These are phyloP conservation scores for Sclerotinia glacialis DNA, from an alignment of 2,329 filamentous ascomycete species.

Conservation along the genomic window DNA sequence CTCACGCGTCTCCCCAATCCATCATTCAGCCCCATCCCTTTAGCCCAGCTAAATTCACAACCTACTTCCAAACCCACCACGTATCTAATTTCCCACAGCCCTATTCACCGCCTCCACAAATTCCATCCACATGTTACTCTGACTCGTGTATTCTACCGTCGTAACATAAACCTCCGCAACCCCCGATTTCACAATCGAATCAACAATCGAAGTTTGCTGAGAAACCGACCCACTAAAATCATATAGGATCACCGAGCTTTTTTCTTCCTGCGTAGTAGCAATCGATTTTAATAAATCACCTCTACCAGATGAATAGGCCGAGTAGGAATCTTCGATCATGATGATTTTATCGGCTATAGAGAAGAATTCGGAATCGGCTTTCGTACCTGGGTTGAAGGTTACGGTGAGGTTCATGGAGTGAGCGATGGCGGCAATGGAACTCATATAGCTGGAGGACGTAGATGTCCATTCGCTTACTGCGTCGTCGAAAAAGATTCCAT, in stretches of 20 bases:
- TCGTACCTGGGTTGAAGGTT: conserved; percentile 15
- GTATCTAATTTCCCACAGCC: not conserved
- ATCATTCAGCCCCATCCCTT: not conserved
- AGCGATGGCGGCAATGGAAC: not conserved
- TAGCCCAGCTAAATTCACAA: not conserved
- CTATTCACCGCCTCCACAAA: not conserved
- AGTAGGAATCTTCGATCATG: conserved; percentile 10
- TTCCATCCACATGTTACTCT: conserved; percentile 12
- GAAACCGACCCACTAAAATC: not conserved
- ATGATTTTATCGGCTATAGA: conserved; percentile 14
- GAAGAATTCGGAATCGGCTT: not conserved
- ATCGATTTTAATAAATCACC: not conserved
- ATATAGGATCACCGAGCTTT: conserved; percentile 14
- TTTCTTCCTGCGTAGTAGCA: not conserved
- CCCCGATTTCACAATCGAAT: not conserved
- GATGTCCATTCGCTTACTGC: not conserved
- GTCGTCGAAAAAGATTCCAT: conserved; percentile 20
- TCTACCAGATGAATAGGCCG: not conserved
- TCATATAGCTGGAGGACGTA: not conserved
- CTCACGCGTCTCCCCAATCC: not conserved
- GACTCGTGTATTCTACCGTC: conserved; percentile 2
- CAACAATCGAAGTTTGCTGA: not conserved
- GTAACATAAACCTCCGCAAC: conserved; percentile 5
- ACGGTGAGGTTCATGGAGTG: conserved; percentile 7
- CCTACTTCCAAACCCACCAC: not conserved